Conservation (phyloP, 2,329 filamentous ascomycete species). For the Cladosporium sp. region DNA sequence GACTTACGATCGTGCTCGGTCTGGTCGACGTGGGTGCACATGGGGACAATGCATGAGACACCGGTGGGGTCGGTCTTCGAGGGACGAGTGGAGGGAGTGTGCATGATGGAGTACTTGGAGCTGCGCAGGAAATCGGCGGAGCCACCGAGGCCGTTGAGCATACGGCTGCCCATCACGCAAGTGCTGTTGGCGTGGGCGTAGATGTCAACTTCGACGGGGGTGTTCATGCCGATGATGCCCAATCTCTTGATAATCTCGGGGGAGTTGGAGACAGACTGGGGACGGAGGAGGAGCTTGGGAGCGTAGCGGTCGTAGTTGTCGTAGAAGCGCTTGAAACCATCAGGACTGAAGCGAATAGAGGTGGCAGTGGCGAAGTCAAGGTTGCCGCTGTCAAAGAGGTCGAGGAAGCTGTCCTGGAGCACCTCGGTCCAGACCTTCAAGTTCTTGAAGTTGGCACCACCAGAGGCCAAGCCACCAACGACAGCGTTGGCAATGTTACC, state of each 20-base stretch:
- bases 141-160: constrained; percentile 81
- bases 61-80: constrained; percentile 78
- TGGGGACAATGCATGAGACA: constrained; percentile 80
- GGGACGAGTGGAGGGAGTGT: constrained; percentile 77
- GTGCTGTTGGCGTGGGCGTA: constrained; percentile 91
- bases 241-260: constrained; percentile 86
- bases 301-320: constrained; percentile 76
- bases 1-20: constrained; percentile 70
- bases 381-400: constrained; percentile 83
- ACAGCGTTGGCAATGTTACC: constrained; percentile 93
- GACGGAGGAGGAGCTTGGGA: constrained; percentile 76
- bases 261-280: constrained; percentile 84
- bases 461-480: constrained; percentile 72
- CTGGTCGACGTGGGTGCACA: constrained; percentile 89
- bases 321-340: constrained; percentile 89
- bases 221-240: constrained; percentile 92
- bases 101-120: constrained; percentile 87
- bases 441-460: constrained; percentile 74
- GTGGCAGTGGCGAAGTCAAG: constrained; percentile 88
- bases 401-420: constrained; percentile 86
- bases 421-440: constrained; percentile 93
- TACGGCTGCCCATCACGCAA: constrained; percentile 81
- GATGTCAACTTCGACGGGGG: constrained; percentile 88
- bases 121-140: constrained; percentile 76
- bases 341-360: constrained; percentile 84